Base-by-base conservation (phyloP, 208 protist genomes). In the Angomonas desouzai region DNA sequence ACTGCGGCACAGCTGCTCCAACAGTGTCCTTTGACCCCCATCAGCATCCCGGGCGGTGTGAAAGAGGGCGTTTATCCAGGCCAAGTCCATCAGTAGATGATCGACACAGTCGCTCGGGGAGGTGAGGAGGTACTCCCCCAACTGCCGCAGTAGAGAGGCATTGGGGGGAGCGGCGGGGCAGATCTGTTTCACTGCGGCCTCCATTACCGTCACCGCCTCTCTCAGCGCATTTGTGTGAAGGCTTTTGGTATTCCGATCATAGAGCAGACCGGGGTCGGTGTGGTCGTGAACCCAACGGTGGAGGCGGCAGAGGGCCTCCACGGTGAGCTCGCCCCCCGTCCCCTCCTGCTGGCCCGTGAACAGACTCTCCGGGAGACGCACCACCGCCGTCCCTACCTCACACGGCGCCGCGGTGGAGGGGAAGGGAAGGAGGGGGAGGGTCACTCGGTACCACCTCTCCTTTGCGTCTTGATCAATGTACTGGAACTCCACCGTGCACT, bases 31-130 rank as follows among this genome's bases (percentile, higher is more conserved):
- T 13, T 13, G 36, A 18, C 36, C 36, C 36, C 13, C 36, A 13
- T 13, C 36, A 18, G 9, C 13, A 40, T 40, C 36, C 36, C n/a
- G n/a, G n/a, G 36, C 13, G 6, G 9, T 6, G 9, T 40, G 36
- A 13, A 18, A 40, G 61, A 66, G 20, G 47, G 61, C 3, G 32
- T 66, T 36, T 29, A 33, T 18, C 25, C 47, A n/a, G 30, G n/a
- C 13, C 30, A 55, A 28, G 20, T 25, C 0, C 10, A 55, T 34
- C 60, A 55, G 1, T 2, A 48, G 27, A 2, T 3, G 40, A 16
- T 49, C 10, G 61, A 58, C n/a, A 33, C 27, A 32, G 48, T 48
- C 18, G 48, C 22, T 1, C 23, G 38, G 25, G 48, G 29, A 6
- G 61, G 32, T 51, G 61, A 55, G 43, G 32, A 38, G 48, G 43